Base-by-base conservation (phyloP, 192 early-diverging fungal species). In the Gryganskiella cystojenkinii region DNA sequence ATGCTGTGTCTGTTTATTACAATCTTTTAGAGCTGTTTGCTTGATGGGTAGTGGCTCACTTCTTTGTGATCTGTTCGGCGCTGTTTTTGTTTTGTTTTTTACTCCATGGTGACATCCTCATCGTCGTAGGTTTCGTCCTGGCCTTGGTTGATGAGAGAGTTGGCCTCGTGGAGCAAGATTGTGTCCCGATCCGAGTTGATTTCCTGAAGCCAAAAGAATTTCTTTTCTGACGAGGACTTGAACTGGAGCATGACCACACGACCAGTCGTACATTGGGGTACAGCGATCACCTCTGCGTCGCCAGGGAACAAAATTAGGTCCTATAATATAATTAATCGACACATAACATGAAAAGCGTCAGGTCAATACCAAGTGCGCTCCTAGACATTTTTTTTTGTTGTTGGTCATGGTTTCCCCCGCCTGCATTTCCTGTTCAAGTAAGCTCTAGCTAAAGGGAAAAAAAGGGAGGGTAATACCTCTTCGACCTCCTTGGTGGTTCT, bases 161-260 rank as follows among this genome's bases (percentile, higher is more conserved):
- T 95, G 20, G 90, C 86, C 24, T 79, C 67, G 19, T 65, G 66
- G 11, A 87, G 79, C n/a, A 91, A 61, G 52, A 84, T 83, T 15
- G 78, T 60, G 76, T 93, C 93, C 34, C 81, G 83, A 19, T 86
- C 83, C 19, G 84, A 78, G 49, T 90, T 88, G 6, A 80, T 67
- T 44, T 85, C 87, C 71, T 96, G 95, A 83, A 94, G 87, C 95
- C 95, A 96, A 61, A 92, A 94, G 70, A 96, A 95, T 53, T 89
- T 62, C 30, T 89, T 88, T 80, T 91, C 90, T 56, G 81, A 85
- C 19, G 93, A 94, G 2, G 93, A 89, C 78, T 90, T 88, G 82
- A 95, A 96, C 71, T 89, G 90, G 20, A 96, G 81, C 51, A 96
- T 82, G 66, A 90, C 90, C 0, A 96, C 95, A 59, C 95, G 91